A percentile compares a stretch with the other conserved stretches of the same genome.
Evolutionary conservation across 305 asterid species (phyloP).

Genomic region (Ruellia speciosa): DNA sequence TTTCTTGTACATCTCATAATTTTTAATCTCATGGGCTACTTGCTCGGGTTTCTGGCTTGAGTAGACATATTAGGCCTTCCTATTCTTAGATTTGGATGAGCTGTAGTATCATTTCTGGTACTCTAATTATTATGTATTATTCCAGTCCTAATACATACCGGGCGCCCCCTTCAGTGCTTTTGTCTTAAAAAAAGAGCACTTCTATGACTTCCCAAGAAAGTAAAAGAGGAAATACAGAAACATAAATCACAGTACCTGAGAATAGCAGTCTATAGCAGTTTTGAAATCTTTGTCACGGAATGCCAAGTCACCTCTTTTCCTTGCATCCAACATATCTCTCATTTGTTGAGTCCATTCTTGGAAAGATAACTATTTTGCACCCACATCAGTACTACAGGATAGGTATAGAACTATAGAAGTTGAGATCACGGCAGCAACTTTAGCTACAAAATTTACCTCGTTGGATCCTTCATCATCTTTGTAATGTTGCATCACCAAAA

Average conservation of each 20-base stretch:
- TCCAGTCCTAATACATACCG: background rate
- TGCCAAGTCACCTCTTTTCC: conserved; percentile 95
- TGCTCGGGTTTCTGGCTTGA: too few relatives aligned
- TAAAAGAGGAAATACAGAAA: background rate
- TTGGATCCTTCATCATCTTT: conserved; percentile 89
- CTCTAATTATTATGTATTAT: too few relatives aligned
- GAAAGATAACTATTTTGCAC: conserved; percentile 61
- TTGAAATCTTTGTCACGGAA: conserved; percentile 93
- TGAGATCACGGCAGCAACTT: conserved; percentile 9
- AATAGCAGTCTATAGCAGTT: conserved; percentile 82
- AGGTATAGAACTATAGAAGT: conserved; percentile 11
- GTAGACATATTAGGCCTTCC: too few relatives aligned
- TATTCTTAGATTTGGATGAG: too few relatives aligned
- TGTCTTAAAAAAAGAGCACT: too few relatives aligned
- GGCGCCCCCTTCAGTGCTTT: too few relatives aligned
- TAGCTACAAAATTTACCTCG: conserved; percentile 49
- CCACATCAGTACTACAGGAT: conserved; percentile 17
- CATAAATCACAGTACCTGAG: conserved; percentile 52
- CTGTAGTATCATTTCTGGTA: too few relatives aligned
- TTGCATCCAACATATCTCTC: conserved; percentile 98
- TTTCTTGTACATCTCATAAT: too few relatives aligned
- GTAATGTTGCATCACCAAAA: conserved; percentile 80
- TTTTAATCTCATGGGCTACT: too few relatives aligned
- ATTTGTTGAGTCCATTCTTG: conserved; percentile 99
- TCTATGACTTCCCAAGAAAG: too few relatives aligned